phyloP scores from a whole-genome alignment of 164 flowering plant genomes.

The Akebia trifoliata region DNA sequence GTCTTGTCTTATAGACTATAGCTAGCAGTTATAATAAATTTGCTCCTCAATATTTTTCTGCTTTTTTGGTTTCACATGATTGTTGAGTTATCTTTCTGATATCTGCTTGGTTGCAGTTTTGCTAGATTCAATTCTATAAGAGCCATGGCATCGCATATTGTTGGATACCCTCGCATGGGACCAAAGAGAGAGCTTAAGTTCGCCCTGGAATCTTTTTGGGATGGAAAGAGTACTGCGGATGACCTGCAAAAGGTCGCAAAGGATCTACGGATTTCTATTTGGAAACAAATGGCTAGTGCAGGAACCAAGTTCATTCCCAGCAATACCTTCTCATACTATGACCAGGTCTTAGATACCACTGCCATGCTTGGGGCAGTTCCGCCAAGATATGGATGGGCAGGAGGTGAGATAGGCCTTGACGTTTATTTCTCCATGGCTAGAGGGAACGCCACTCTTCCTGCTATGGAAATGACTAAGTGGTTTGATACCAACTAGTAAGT shows the following conservation, averaged over 20 bases:
- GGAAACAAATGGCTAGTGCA: constrained; percentile 23
- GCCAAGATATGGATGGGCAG: constrained; percentile 21
- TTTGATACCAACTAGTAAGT: constrained; percentile 31
- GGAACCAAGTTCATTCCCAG: constrained; percentile 26
- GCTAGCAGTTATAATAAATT: neutral
- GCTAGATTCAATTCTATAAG: constrained; percentile 5
- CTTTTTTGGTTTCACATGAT: neutral
- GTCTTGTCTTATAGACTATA: neutral
- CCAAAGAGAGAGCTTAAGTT: constrained; percentile 30
- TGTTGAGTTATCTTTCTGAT: too few species aligned
- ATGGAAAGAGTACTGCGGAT: constrained; percentile 16
- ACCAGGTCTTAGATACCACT: constrained; percentile 28
- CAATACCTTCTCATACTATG: constrained; percentile 27
- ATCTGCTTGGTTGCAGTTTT: constrained; percentile 4
- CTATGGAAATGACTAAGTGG: constrained; percentile 35
- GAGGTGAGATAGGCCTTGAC: constrained; percentile 26
- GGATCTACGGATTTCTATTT: constrained; percentile 23
- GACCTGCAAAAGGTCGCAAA: constrained; percentile 24
- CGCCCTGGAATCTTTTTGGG: constrained; percentile 26
- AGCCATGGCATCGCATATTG: constrained; percentile 29
- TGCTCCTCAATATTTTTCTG: neutral
- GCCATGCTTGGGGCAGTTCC: constrained; percentile 32
- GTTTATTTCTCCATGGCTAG: constrained; percentile 28
- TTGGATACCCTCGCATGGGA: constrained; percentile 28
- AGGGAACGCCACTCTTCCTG: constrained; percentile 25